Conservation (phyloP, 306 rosid species). For the Delonix regia region DNA sequence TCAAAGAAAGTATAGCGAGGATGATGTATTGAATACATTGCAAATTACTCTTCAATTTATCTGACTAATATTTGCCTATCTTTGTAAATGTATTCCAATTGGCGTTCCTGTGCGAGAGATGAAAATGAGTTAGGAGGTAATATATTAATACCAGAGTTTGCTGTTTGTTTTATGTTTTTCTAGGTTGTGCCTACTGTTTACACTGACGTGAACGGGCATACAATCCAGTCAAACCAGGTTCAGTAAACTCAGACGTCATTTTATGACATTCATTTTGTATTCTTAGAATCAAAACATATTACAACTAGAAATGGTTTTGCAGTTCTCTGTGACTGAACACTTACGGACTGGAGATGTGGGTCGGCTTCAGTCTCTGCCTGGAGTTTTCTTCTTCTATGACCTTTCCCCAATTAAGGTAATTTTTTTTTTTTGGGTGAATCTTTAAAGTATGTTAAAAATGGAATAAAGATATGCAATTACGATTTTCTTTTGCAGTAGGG, state of each 20-base stretch:
- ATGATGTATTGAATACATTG: background rate
- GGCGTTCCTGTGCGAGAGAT: background rate
- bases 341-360: constrained; percentile 72
- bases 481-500: background rate
- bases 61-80: no score
- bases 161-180: constrained; percentile 30
- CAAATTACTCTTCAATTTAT: background rate
- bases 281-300: constrained; percentile 8
- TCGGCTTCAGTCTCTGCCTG: constrained; percentile 87
- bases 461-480: constrained; percentile 18
- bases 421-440: constrained; percentile 16
- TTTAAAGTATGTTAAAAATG: constrained; percentile 8
- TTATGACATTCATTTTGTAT: constrained; percentile 14
- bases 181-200: constrained; percentile 97
- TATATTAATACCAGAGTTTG: background rate
- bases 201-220: constrained; percentile 78
- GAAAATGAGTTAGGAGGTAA: background rate
- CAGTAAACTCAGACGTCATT: constrained; percentile 14
- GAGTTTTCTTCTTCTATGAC: constrained; percentile 95
- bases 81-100: constrained; percentile 9
- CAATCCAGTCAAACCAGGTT: constrained; percentile 98
- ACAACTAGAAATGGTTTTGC: constrained; percentile 46
- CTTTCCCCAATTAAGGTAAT: constrained; percentile 97
- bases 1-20: background rate
- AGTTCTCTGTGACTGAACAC: constrained; percentile 99